Base-by-base conservation (phyloP, 148 eudicot species). In the Amaranthus palmeri region DNA sequence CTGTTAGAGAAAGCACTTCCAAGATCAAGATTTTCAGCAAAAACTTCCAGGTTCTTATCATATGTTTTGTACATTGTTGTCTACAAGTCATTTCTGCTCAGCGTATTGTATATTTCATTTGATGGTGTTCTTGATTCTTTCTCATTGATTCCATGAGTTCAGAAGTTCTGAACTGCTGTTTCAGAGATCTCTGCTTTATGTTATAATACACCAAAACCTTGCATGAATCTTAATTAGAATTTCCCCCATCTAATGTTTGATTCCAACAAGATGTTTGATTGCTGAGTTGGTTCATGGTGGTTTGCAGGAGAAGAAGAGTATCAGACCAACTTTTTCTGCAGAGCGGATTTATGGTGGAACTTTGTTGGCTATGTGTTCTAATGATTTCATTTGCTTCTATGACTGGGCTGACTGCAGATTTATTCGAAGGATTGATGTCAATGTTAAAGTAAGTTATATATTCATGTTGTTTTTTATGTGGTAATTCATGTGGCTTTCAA, bases 361-460 rank as follows among this genome's bases (percentile, higher is more conserved):
- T 70, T 78, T 95, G 72, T 59, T 95, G 86, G 97, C 99, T 48
- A 89, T 95, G 92, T 95, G 97, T 77, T 92, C 97, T 66, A 95
- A 90, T 83, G 99, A 95, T 72, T 95, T 95, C 81, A 90, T 95
- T 71, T 95, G 92, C 84, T 95, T 95, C 76, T 91, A 89, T 83
- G 99, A 95, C 76, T 95, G 99, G 99, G 90, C 88, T 72, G 99
- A 95, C 17, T 91, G 99, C 85, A 85, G 96, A 80, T 85, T 95
- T 79, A 89, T 91, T 70, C 83, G 91, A 43, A 84, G 99, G 75
- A 92, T 95, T 81, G 99, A 95, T 82, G 99, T 91, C 68, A 86
- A 71, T 78, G 99, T 92, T 56, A 95, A 95, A 74, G 99, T 95
- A 84, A 88, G 87, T 72, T 58, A 45, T 67, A 15, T 73, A 55